Base-by-base conservation (phyloP, 495 filamentous ascomycete genomes). In the Penicillium paxilli region DNA sequence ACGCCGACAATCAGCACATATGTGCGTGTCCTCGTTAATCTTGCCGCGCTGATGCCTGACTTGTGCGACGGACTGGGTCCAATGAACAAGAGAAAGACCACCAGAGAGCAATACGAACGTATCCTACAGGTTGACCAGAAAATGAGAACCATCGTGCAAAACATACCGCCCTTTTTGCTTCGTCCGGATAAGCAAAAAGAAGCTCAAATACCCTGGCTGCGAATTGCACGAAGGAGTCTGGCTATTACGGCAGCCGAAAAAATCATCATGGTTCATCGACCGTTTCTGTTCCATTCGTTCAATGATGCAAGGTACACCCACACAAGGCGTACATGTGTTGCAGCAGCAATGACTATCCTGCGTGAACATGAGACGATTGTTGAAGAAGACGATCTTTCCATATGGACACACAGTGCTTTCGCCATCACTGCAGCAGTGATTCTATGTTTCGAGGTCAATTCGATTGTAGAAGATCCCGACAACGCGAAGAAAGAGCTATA, bases 191-290 rank as follows among this genome's bases (percentile, higher is more conserved):
- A 48, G 8, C 33, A 25, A 0, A 73, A 67, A 51, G 66, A 71
- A 45, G 57, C 60, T 9, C 69, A 70, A 44, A 67, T 77, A 4
- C 65, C 67, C 5, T 77, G 72, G 68, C 62, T 69, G 16, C 53
- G 54, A 2, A 69, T 69, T 20, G 75, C 75, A 6, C 66, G 75
- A n/a, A 64, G 71, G 17, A 66, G 70, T 46, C 58, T 77, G 4
- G 69, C 72, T 1, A 74, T 75, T 16, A 76, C 73, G 3, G 66
- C 70, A n/a, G 70, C 70, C 0, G 74, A 80, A 50, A 80, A 80
- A 45, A 74, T 80, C 33, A 80, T 80, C 46, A 79, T 79, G 77
- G 74, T 80, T 22, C 75, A 80, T 55, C 69, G 77, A 20, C 66
- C 67, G 1, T 79, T 80, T 49, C 59, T 80, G 0, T 74, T 70